These are phyloP conservation scores for Apophysomyces ossiformis DNA, from an alignment of 371 early-diverging fungal species.

Conservation along the genomic window DNA sequence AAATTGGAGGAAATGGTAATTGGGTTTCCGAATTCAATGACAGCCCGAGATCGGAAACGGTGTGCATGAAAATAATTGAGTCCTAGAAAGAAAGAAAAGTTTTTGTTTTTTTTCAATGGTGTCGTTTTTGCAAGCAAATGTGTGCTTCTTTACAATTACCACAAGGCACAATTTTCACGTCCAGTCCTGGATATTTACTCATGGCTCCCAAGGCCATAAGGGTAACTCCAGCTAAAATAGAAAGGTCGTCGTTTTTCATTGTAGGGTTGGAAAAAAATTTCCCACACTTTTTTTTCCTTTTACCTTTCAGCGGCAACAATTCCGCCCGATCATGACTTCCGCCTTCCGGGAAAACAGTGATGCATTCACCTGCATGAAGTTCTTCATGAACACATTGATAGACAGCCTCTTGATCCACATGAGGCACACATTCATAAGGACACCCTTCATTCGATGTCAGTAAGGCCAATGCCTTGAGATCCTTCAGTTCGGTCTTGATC, in stretches of 20 bases:
- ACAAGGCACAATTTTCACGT: conserved; percentile 92
- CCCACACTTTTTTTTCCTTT: neutral
- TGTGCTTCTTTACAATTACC: conserved; percentile 42
- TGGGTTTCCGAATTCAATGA: conserved; percentile 93
- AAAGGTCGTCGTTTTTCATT: neutral
- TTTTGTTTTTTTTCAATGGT: conserved; percentile 6
- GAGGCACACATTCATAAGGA: conserved; percentile 76
- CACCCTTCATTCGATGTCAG: conserved; percentile 63
- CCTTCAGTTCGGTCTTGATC: conserved; percentile 70
- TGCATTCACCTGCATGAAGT: conserved; percentile 75
- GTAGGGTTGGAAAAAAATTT: neutral
- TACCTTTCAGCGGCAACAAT: conserved; percentile 91
- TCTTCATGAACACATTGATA: conserved; percentile 81
- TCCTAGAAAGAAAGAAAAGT: conserved; percentile 36
- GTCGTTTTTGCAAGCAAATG: neutral
- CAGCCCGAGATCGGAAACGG: conserved; percentile 93
- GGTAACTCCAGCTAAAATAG: conserved; percentile 69
- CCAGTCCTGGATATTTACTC: conserved; percentile 77
- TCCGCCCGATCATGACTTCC: conserved; percentile 95
- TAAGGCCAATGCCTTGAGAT: conserved; percentile 61
- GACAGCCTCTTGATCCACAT: conserved; percentile 84
- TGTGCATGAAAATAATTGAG: conserved; percentile 95
- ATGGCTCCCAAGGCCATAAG: conserved; percentile 94
- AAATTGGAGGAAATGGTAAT: conserved; percentile 74
- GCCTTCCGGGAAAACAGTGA: conserved; percentile 97